Evolutionary conservation across 176 grass and related monocot species (phyloP).

Genomic region (Triticum turgidum): DNA sequence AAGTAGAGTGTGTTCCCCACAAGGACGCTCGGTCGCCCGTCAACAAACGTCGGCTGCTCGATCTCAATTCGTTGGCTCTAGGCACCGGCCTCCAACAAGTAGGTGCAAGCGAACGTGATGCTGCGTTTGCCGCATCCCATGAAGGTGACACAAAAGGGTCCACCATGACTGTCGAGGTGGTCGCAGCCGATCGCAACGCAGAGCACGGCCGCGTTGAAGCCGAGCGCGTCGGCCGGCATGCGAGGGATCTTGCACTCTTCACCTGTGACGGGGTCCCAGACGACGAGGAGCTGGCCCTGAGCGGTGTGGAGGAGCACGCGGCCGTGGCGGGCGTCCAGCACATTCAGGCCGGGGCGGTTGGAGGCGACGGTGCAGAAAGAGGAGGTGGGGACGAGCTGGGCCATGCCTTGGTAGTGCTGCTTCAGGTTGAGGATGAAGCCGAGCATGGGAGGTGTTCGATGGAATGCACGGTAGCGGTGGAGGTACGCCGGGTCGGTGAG

Average conservation of each 20-base stretch:
- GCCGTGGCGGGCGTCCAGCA: constrained; percentile 32
- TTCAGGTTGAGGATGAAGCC: constrained; percentile 16
- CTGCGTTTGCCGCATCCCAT: background rate
- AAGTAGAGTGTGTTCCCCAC: constrained; percentile 20
- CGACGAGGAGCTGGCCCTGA: background rate
- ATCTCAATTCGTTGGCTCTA: background rate
- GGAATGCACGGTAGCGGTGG: constrained; percentile 5
- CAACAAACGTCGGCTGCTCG: background rate
- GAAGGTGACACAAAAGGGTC: constrained; percentile 12
- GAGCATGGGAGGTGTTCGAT: constrained; percentile 19
- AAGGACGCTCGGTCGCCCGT: background rate
- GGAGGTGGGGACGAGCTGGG: constrained; percentile 15
- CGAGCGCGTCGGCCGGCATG: background rate
- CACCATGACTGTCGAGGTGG: constrained; percentile 33
- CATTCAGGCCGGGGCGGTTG: background rate
- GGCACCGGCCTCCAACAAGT: constrained; percentile 5
- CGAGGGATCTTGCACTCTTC: background rate
- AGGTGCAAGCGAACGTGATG: background rate
- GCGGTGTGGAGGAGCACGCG: background rate
- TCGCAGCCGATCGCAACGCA: constrained; percentile 23
- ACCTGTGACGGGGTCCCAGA: constrained; percentile 16
- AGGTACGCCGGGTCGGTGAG: background rate
- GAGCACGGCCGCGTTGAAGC: constrained; percentile 15
- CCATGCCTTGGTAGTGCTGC: background rate
- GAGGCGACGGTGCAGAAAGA: constrained; percentile 10